Percentiles rank a stretch among this genome's conserved stretches.
These are phyloP conservation scores for Monilinia laxa DNA, from an alignment of 2,329 filamentous ascomycete species.

Conservation along the genomic window DNA sequence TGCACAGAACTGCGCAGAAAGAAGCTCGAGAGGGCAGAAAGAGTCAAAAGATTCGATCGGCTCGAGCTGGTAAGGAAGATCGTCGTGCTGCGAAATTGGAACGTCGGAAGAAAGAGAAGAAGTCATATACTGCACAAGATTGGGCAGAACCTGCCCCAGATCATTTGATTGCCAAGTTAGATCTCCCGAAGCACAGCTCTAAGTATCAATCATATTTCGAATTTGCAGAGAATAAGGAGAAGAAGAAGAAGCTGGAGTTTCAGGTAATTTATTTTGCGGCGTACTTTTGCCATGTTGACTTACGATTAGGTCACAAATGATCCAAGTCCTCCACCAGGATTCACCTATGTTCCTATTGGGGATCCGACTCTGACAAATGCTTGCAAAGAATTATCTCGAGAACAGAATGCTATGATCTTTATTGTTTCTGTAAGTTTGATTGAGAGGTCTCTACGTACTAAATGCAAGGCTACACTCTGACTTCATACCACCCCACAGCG, in stretches of 20 bases:
- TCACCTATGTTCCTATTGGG: slow-evolving; percentile 61
- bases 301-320: slow-evolving; percentile 51
- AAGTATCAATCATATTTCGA: slow-evolving; percentile 63
- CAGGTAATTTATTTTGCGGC: slow-evolving; percentile 48
- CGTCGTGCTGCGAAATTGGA: slow-evolving; percentile 35
- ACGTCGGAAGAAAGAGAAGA: slow-evolving; percentile 36
- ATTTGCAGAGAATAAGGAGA: slow-evolving; percentile 62
- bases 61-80: slow-evolving; percentile 30
- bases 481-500: slow-evolving; percentile 23
- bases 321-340: slow-evolving; percentile 56
- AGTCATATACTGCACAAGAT: slow-evolving; percentile 31
- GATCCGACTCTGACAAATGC: slow-evolving; percentile 58
- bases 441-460: slow-evolving; percentile 3
- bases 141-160: slow-evolving; percentile 37
- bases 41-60: slow-evolving; percentile 13
- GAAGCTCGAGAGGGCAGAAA: not conserved
- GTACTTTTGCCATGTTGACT: slow-evolving; percentile 26
- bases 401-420: slow-evolving; percentile 62
- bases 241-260: slow-evolving; percentile 63
- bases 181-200: slow-evolving; percentile 43
- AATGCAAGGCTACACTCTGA: slow-evolving; percentile 19
- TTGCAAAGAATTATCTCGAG: slow-evolving; percentile 65
- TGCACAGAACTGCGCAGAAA: not conserved
- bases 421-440: slow-evolving; percentile 59
- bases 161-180: slow-evolving; percentile 39